Evolutionary conservation across 176 grass and related monocot species (phyloP).

Genomic region (Oryza rufipogon): DNA sequence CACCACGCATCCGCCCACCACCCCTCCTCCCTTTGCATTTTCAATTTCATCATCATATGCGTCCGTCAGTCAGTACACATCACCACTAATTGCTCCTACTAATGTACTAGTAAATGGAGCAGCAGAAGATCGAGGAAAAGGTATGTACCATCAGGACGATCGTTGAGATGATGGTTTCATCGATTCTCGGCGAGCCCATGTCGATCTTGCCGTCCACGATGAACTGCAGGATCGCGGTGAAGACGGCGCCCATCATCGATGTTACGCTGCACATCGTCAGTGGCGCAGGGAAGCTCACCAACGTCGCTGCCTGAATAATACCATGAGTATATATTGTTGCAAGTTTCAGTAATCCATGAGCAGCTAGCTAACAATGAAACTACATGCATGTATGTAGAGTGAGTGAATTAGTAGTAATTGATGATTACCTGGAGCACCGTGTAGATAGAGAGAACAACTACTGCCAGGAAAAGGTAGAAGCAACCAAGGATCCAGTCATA

Average conservation of each 20-base stretch:
- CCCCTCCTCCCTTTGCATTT: constrained; percentile 40
- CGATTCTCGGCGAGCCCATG: constrained; percentile 35
- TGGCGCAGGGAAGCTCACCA: constrained; percentile 52
- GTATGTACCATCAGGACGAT: constrained; percentile 49
- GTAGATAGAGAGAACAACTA: constrained; percentile 42
- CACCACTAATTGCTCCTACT: not conserved
- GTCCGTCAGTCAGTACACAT: not conserved
- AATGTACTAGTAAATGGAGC: too few species aligned
- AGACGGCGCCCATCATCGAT: constrained; percentile 42
- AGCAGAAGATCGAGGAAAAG: not conserved
- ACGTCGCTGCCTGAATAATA: constrained; percentile 38
- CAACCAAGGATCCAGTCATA: constrained; percentile 66
- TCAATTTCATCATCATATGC: not conserved
- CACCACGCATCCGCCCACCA: constrained; percentile 29
- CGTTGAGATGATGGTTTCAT: constrained; percentile 6
- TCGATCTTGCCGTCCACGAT: constrained; percentile 47
- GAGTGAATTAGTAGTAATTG: not conserved
- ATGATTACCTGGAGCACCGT: constrained; percentile 62
- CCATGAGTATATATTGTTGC: not conserved
- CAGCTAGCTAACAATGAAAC: not conserved
- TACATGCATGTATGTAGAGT: not conserved
- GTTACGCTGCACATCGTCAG: constrained; percentile 46
- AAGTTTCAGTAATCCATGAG: not conserved
- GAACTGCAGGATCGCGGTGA: constrained; percentile 47
- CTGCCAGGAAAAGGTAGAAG: constrained; percentile 49